Base-by-base conservation (phyloP, 805 yeast species). In the Cephaloascus fragrans region DNA sequence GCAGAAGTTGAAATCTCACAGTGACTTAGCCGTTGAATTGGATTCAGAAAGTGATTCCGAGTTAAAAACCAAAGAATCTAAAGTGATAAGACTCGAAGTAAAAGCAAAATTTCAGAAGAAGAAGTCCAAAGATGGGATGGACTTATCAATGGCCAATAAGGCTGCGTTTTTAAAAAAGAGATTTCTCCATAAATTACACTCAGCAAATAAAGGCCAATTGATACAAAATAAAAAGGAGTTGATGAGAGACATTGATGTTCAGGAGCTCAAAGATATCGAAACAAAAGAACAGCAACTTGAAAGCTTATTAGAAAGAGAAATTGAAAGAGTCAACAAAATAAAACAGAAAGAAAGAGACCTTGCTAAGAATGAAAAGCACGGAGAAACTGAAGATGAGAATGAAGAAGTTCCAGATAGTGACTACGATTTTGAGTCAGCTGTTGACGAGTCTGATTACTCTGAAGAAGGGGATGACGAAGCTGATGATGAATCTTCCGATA, bases 251-350 rank as follows among this genome's bases (percentile, higher is more conserved):
- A 23, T 8, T 31, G 55, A 59, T 34, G 43, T 50, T n/a, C 58
- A 55, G 20, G 46, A 53, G 17, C 41, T 56, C 10, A 58, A 61
- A 35, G 69, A 64, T 39, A 54, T 64, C 32, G 69, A 65, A 37
- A 56, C 58, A 44, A 70, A 66, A 37, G 72, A 66, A 34, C 70
- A 64, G 36, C 57, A 58, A 19, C 64, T 66, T 70, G 69, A 65
- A 4, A 53, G 61, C 9, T 53, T 67, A 33, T 58, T 76, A 46
- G 74, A 73, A 45, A 62, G 71, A 41, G 79, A 73, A 49, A 65
- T 73, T 44, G 68, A 67, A 41, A 62, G 79, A 45, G 72, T 61
- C 14, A 53, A 64, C 37, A 61, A 62, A 16, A 62, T 73, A 23
- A 62, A 75, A 35, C 50, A 68, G 53, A 50, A 61, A 44, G 50